A percentile compares a stretch with the other conserved stretches of the same genome.
phyloP scores from a whole-genome alignment of 768 basidiomycete genomes.

The Russula compacta region DNA sequence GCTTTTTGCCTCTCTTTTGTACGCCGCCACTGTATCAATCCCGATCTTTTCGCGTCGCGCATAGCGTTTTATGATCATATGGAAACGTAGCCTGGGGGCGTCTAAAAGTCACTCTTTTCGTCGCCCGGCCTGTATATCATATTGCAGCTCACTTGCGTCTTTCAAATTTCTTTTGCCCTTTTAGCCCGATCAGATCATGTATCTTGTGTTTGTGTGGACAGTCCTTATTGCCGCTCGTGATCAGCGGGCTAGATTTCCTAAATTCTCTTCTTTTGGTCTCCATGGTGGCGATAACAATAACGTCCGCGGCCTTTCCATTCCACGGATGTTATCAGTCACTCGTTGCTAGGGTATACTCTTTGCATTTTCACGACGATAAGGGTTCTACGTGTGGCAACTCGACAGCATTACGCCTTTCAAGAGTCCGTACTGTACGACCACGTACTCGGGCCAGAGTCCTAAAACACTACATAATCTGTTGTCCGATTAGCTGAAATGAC shows the following conservation, averaged over 20 bases:
- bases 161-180: neutral
- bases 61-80: conserved; percentile 8
- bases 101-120: neutral
- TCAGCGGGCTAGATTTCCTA: neutral
- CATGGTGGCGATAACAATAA: neutral
- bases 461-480: neutral
- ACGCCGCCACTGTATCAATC: conserved; percentile 17
- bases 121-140: conserved; percentile 6
- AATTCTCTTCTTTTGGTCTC: neutral
- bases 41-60: conserved; percentile 5
- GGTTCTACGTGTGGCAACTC: neutral
- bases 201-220: conserved; percentile 7
- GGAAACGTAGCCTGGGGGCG: neutral
- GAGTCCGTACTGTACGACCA: neutral
- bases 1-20: conserved; percentile 12
- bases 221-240: neutral
- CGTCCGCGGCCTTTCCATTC: neutral
- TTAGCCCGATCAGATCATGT: neutral
- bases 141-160: neutral
- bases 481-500: neutral
- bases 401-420: neutral
- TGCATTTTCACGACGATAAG: neutral
- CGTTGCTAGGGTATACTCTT: conserved; percentile 11
- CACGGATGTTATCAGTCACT: neutral
- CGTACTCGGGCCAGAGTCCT: neutral